Conservation (phyloP, 805 yeast genomes). For the Crinitomyces ghanaensis region DNA sequence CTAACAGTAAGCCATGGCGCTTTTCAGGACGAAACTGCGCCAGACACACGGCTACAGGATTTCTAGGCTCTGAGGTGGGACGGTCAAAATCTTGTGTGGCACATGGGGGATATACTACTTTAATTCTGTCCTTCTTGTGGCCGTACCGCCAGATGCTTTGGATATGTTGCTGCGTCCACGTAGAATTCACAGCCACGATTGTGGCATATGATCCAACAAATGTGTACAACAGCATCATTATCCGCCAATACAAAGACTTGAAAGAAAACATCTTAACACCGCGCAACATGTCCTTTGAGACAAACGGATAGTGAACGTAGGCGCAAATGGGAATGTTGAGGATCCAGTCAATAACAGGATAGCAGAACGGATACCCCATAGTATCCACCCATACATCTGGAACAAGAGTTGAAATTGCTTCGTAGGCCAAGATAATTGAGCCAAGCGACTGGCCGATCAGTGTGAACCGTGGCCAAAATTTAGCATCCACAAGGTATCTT, state of each 20-base stretch:
- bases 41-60: conserved; percentile 39
- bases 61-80: conserved; percentile 17
- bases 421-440: conserved; percentile 52
- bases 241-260: conserved; percentile 60
- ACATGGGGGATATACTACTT: conserved; percentile 79
- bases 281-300: conserved; percentile 76
- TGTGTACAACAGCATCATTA: conserved; percentile 51
- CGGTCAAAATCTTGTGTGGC: conserved; percentile 47
- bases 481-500: conserved; percentile 54
- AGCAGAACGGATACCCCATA: conserved; percentile 84
- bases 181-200: conserved; percentile 64
- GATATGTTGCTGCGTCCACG: conserved; percentile 86
- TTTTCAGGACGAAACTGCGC: conserved; percentile 97
- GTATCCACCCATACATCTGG: conserved; percentile 96
- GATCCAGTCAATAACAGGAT: conserved; percentile 47
- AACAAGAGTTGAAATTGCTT: conserved; percentile 51
- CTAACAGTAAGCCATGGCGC: conserved; percentile 62
- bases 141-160: conserved; percentile 47
- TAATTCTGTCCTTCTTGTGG: conserved; percentile 25
- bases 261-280: conserved; percentile 16
- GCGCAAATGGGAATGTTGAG: conserved; percentile 67
- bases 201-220: conserved; percentile 56
- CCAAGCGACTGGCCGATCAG: conserved; percentile 83
- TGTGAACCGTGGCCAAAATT: conserved; percentile 69
- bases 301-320: conserved; percentile 91